phyloP scores from a whole-genome alignment of 78 protist genomes.

The Anaeramoeba ignava region DNA sequence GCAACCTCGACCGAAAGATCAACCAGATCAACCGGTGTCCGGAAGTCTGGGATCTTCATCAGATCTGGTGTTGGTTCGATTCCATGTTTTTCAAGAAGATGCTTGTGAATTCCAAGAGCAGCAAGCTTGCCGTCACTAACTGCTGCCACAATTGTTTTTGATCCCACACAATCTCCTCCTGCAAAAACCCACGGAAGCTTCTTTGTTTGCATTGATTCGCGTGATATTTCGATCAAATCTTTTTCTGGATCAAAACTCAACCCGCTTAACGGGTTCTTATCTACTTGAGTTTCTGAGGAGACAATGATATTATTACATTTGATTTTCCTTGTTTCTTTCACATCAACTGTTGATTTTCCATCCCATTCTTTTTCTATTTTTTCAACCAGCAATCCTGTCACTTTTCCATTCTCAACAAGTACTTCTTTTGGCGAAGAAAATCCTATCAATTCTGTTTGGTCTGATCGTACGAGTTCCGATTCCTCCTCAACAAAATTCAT shows the following conservation, averaged over 20 bases:
- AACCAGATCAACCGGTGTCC: constrained; percentile 68
- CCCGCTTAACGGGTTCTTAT: background rate
- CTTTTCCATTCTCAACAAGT: background rate
- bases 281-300: background rate
- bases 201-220: background rate
- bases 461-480: background rate
- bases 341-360: background rate
- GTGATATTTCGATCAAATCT: background rate
- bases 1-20: constrained; percentile 59
- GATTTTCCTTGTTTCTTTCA: background rate
- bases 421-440: background rate
- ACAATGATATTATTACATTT: constrained; percentile 2
- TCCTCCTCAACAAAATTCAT: constrained; percentile 48
- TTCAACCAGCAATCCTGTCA: background rate
- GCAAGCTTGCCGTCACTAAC: constrained; percentile 87
- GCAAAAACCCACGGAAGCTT: constrained; percentile 48
- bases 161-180: constrained; percentile 80
- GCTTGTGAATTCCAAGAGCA: constrained; percentile 40
- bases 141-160: constrained; percentile 77
- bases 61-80: background rate
- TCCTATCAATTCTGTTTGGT: background rate
- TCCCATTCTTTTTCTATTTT: background rate
- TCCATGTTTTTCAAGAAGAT: background rate
- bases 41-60: constrained; percentile 55
- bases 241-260: background rate